These are phyloP conservation scores for Metschnikowia arizonensis DNA, from an alignment of 805 yeast species.

Conservation along the genomic window DNA sequence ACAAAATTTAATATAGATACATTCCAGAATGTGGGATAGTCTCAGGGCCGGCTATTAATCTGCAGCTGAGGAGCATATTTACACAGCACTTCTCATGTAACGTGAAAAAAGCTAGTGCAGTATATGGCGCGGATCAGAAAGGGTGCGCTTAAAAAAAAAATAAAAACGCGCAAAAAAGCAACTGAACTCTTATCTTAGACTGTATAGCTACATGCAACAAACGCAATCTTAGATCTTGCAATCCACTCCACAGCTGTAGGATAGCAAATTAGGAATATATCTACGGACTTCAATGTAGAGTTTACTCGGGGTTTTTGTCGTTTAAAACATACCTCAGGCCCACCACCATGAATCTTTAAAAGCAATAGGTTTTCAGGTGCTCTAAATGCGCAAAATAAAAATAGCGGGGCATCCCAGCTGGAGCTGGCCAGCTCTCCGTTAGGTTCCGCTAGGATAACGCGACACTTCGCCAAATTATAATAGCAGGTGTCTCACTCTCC, in stretches of 20 bases:
- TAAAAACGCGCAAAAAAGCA: slow-evolving; percentile 1
- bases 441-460: too few species aligned
- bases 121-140: background rate
- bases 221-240: slow-evolving; percentile 3
- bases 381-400: too few species aligned
- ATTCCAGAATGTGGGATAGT: slow-evolving; percentile 2
- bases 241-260: background rate
- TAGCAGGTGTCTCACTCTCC: background rate
- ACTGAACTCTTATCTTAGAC: background rate
- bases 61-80: background rate
- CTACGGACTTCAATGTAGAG: background rate
- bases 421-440: too few species aligned
- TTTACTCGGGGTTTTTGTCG: background rate
- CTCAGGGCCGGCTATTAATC: background rate
- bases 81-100: slow-evolving; percentile 1
- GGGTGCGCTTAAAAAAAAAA: background rate
- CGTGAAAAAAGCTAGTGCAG: background rate
- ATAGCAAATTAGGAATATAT: background rate
- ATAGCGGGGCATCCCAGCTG: too few species aligned
- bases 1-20: background rate
- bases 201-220: background rate
- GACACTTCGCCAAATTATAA: background rate
- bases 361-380: background rate
- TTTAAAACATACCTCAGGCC: background rate
- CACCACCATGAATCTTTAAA: background rate